Evolutionary conservation across 2,329 filamentous ascomycete genomes (phyloP), one percentile per base, ranked within the genome.

Genomic region (Byssoonygena ceratinophila): DNA sequence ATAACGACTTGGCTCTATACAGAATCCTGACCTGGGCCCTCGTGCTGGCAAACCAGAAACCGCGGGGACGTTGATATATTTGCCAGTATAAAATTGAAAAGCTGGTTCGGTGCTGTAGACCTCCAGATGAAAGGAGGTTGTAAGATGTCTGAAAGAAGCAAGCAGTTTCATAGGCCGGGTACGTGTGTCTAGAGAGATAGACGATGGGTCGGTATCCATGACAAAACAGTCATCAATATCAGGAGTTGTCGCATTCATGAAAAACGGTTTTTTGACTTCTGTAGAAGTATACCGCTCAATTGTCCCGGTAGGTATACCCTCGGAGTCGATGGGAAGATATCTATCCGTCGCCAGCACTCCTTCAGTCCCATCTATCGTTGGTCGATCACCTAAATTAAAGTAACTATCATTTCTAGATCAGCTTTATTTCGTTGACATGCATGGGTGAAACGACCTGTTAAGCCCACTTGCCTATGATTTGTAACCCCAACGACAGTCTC

Each of bases 11-110:
- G 91, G 90, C 75, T 98, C 92, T 40, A 95, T 83, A 68, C 89
- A 95, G 73, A 97, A 94, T 0, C 85, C 91, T 41, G 83, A 81
- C 46, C 88, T 79, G 3, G 80, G 64, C 0, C 77, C 79, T 46
- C 87, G 78, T 0, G 83, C 82, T 0, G 84, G 80, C 25, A 79
- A 68, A 1, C 73, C 75, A 29, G 72, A 75, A 20, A 75, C 73
- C 54, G 69, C 83, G 0, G 86, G 84, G 11, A 94, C 84, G 61
- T 92, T 74, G 59, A 94, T 89, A 64, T 82, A 84, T 64, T 86
- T 84, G 58, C 91, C 92, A 0, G 89, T 94, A 71, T 97, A 97
- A 72, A 96, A 94, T 69, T 97, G 91, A 76, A 96, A 97, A 0
- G 88, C 87, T 0, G 92, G 92, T 74, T 97, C 91, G 0, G 91